A percentile compares a stretch with the other conserved stretches of the same genome.
Conservation (phyloP, 148 eudicot species). For the Rhododendron henanense region DNA sequence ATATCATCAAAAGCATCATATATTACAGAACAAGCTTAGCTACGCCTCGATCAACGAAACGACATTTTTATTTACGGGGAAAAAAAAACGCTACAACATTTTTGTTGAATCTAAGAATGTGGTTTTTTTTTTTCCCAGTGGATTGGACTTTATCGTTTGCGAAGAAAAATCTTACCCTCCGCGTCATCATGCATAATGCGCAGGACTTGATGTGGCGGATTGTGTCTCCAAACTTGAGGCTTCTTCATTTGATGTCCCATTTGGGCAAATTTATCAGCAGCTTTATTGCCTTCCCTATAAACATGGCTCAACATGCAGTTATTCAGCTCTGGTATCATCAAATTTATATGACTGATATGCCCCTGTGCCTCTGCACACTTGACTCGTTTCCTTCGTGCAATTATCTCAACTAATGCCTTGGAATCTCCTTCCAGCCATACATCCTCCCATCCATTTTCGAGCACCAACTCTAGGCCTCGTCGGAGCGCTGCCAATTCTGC, state of each 20-base stretch:
- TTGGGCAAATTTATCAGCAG: conserved; percentile 72
- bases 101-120: neutral
- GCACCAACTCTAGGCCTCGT: conserved; percentile 70
- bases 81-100: neutral
- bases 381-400: conserved; percentile 29
- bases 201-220: conserved; percentile 54
- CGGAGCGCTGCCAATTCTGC: conserved; percentile 73
- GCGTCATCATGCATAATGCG: conserved; percentile 70
- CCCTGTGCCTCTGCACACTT: conserved; percentile 46
- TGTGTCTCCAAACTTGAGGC: conserved; percentile 58
- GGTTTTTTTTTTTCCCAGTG: neutral
- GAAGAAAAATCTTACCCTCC: conserved; percentile 51
- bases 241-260: conserved; percentile 50
- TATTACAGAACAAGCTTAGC: neutral
- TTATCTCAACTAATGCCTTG: conserved; percentile 49
- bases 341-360: conserved; percentile 44
- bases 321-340: conserved; percentile 44
- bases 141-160: conserved; percentile 36
- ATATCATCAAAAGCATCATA: neutral
- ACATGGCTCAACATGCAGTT: conserved; percentile 58
- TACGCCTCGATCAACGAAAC: neutral
- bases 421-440: conserved; percentile 97
- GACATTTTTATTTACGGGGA: neutral
- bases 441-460: conserved; percentile 61
- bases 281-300: conserved; percentile 78